Base-by-base conservation (phyloP, 1,139 yeast species). In the Spathaspora sp. region DNA sequence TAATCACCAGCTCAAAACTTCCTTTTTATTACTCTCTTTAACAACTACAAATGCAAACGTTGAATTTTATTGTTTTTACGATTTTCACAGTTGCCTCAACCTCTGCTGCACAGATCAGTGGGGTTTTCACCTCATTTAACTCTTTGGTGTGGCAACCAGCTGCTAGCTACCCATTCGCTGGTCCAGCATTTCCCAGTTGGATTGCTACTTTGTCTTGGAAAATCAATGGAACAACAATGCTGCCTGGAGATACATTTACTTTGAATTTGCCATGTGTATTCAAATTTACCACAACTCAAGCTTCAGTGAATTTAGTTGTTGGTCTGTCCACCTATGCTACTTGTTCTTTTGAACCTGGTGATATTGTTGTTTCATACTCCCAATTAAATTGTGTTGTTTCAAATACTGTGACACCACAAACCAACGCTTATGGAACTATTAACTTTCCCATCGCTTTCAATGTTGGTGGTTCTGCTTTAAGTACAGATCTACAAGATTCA, bases 271-370 rank as follows among this genome's bases (percentile, higher is more conserved):
- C 67, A 1, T 55, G 64, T 52, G 67, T 61, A 3, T 63, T 51
- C 49, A 60, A 59, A 44, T 59, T 62, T 40, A 58, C 61, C 3
- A n/a, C 61, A 4, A 13, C 49, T 2, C 31, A 51, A n/a, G 18
- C 48, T 4, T 36, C 54, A 2, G 36, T 61, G 2, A 18, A 41
- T 23, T 54, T 63, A 41, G 24, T 18, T 2, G 51, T 67, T 3
- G 66, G 67, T n/a, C 71, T 65, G 46, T 60, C 38, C 1, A 39
- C 48, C 1, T 65, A 55, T 44, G 73, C 73, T 4, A 60, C 59
- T 3, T 68, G 74, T 60, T 34, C 42, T 1, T 48, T 59, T 9
- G 45, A 36, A 29, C 40, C 54, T 13, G 72, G 70, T 25, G 66
- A 60, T 33, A 27, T 55, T 8, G 34, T 58, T 16, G 57, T 59